Evolutionary conservation across 148 eudicot genomes (phyloP).

Genomic region (Vaccinium macrocarpon): DNA sequence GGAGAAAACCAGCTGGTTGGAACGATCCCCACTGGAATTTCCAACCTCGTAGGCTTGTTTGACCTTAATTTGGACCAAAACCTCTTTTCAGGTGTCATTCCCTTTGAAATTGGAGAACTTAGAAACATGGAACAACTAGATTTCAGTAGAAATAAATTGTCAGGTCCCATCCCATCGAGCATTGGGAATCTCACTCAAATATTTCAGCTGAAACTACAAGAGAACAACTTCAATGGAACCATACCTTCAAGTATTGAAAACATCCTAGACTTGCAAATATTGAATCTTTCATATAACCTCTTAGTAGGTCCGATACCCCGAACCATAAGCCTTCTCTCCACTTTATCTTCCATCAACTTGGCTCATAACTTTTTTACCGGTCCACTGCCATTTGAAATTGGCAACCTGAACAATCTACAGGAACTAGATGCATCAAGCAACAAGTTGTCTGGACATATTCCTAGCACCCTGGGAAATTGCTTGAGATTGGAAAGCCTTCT

Average conservation of each 20-base stretch:
- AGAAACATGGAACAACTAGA: background rate
- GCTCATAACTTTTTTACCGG: background rate
- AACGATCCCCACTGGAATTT: constrained; percentile 3
- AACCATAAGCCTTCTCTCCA: background rate
- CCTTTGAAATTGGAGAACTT: constrained; percentile 22
- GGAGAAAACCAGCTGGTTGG: constrained; percentile 5
- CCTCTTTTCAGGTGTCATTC: constrained; percentile 15
- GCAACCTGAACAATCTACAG: background rate
- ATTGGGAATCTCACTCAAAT: constrained; percentile 18
- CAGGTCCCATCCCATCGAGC: constrained; percentile 15
- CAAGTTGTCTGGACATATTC: constrained; percentile 14
- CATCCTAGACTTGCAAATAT: constrained; percentile 11
- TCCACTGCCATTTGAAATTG: background rate
- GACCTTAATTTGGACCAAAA: background rate
- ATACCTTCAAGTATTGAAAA: constrained; percentile 22
- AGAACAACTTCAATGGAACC: constrained; percentile 18
- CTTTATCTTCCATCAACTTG: background rate
- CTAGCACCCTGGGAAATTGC: constrained; percentile 2
- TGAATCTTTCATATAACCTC: constrained; percentile 10
- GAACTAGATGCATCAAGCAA: background rate
- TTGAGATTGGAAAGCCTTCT: background rate
- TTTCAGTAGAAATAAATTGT: constrained; percentile 6
- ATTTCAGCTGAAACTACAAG: background rate
- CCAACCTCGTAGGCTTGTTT: constrained; percentile 14
- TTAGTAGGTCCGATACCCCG: constrained; percentile 17